Percentiles rank a stretch among this genome's conserved stretches.
These are phyloP conservation scores for Aquilaria yunnanensis DNA, from an alignment of 345 rosid species.

Conservation along the genomic window DNA sequence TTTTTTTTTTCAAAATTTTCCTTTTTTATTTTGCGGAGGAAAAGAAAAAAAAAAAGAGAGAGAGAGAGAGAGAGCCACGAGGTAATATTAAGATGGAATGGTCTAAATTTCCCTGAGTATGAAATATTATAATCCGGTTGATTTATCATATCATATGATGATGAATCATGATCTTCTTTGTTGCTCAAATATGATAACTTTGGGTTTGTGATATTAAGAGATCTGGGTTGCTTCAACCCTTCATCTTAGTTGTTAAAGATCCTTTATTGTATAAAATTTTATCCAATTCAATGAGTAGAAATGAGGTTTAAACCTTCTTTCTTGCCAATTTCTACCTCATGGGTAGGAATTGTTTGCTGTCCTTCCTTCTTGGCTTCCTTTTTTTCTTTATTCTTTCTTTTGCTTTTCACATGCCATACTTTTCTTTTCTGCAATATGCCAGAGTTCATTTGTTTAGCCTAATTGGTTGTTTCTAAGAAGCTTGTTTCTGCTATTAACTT, in stretches of 20 bases:
- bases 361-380: background rate
- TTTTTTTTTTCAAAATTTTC: slow-evolving; percentile 8
- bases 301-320: background rate
- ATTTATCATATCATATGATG: slow-evolving; percentile 5
- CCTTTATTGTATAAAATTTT: background rate
- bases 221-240: slow-evolving; percentile 9
- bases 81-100: slow-evolving; percentile 25
- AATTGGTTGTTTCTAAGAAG: too few species aligned
- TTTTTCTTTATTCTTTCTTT: background rate
- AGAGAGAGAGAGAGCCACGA: background rate
- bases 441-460: too few species aligned
- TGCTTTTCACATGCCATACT: too few species aligned
- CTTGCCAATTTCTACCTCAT: background rate
- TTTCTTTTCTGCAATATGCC: too few species aligned
- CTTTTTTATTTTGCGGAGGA: slow-evolving; percentile 22
- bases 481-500: too few species aligned
- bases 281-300: background rate
- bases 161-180: slow-evolving; percentile 1
- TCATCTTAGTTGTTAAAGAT: slow-evolving; percentile 1
- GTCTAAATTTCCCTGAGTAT: slow-evolving; percentile 12
- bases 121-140: slow-evolving; percentile 10
- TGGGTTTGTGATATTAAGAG: slow-evolving; percentile 16
- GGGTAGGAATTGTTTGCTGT: background rate
- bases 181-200: slow-evolving; percentile 12
- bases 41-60: background rate